phyloP scores from a whole-genome alignment of 768 basidiomycete genomes.

The Suillus ampliporus region DNA sequence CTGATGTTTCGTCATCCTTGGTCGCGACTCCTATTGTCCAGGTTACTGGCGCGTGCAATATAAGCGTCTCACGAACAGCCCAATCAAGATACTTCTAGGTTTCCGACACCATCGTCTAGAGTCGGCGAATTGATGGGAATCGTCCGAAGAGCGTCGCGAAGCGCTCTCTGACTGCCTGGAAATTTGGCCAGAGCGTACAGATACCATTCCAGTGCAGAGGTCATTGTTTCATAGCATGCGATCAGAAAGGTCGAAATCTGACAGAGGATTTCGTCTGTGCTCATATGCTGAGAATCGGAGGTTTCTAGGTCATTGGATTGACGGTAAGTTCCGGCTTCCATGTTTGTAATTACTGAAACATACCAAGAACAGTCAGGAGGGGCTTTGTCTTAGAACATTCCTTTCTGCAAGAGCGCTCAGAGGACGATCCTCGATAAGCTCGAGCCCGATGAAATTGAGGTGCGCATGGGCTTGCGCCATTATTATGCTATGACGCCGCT shows the following conservation, averaged over 20 bases:
- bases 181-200: constrained; percentile 59
- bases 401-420: constrained; percentile 37
- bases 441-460: constrained; percentile 57
- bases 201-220: constrained; percentile 65
- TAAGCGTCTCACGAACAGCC: constrained; percentile 62
- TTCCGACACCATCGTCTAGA: constrained; percentile 37
- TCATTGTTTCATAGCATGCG: constrained; percentile 69
- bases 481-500: constrained; percentile 53
- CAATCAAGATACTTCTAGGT: constrained; percentile 64
- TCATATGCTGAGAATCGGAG: constrained; percentile 52
- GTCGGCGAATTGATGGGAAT: constrained; percentile 25
- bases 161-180: constrained; percentile 48
- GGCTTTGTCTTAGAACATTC: constrained; percentile 43
- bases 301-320: constrained; percentile 53
- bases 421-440: constrained; percentile 55
- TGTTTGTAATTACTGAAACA: constrained; percentile 24
- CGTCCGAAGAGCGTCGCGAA: constrained; percentile 51
- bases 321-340: constrained; percentile 10
- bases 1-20: constrained; percentile 57
- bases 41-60: constrained; percentile 62
- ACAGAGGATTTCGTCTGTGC: constrained; percentile 59
- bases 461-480: constrained; percentile 51
- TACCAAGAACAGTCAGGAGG: constrained; percentile 61
- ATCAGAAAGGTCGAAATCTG: constrained; percentile 71
- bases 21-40: constrained; percentile 61